Base-by-base conservation (phyloP, 768 basidiomycete genomes). In the Epithele typhae region DNA sequence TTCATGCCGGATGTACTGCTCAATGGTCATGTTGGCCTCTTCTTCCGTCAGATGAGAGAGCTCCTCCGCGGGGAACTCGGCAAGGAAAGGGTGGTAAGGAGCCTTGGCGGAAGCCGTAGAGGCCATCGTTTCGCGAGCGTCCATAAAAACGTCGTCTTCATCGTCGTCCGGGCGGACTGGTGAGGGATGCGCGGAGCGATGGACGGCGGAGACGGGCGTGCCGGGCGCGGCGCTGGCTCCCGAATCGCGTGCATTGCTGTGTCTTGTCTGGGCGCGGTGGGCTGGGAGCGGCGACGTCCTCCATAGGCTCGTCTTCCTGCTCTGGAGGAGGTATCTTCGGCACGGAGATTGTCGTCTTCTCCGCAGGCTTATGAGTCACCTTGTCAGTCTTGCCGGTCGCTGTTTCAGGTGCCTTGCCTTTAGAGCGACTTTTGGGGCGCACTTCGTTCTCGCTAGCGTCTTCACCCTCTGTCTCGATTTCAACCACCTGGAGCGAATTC, bases 1-100 rank as follows among this genome's bases (percentile, higher is more conserved):
- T 66, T 92, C 88, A 54, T 79, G 77, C 45, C 83, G 73, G 48
- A 92, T 81, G 79, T 87, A 87, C 58, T 92, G 79, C 58, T 92
- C 90, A 39, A 93, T 74, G 0, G 88, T 86, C 86, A 92, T 84
- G 17, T 72, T 66, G 49, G 82, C 70, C 60, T 92, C 86, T 17
- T 77, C 78, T 37, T 84, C 84, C 5, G 73, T 79, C 33, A 88
- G 68, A 19, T 53, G 52, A 11, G 48, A 30, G 10, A 64, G 52
- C 35, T 57, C 49, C 35, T 52, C 53, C 35, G 63, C 37, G 5
- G 65, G 55, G 9, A 63, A 12, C 37, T 49, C 39, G 15, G 60
- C 25, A 37, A 62, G 45, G 51, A 63, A 39, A 46, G 64, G 51
- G 23, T 52, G 51, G 25, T 48, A 52, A 5, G 51, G 36, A 18